Evolutionary conservation across 1,139 yeast species (phyloP), one percentile per base, ranked within the genome.

Genomic region (Suhomyces terraborum): DNA sequence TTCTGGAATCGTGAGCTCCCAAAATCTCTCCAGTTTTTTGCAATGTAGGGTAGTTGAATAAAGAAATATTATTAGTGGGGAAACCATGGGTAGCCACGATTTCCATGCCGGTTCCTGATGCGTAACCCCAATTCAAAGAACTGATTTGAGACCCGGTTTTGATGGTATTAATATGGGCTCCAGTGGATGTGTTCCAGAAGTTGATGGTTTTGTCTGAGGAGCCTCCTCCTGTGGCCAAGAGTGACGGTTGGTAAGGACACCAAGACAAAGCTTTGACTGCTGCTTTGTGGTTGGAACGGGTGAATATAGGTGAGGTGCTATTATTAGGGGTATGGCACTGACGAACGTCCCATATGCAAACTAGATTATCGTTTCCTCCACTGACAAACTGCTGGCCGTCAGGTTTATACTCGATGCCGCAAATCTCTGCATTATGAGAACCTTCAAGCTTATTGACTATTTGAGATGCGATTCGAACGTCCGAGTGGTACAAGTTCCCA

Each of bases 191-290:
- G 63, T 93, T 93, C 98, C 98, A 94, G 65, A 94, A 89, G 64
- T 93, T 91, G 45, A 94, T 88, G 40, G 84, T 79, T 58, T 83
- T 85, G 65, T 94, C 98, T 23, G 88, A 80, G 9, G 95, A 84
- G 16, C 98, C 98, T 38, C 98, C 98, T 8, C 98, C 99, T 3
- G 97, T 86, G 8, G 98, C 97, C 40, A 94, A 71, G 40, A 93
- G 65, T 49, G 87, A 85, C 24, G 73, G 68, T 53, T 88, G 94
- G 63, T 84, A 84, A 0, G 98, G 98, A 58, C 96, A 88, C 96
- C 97, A 94, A 12, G 94, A 82, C 41, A 94, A 66, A 1, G 98
- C 98, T 64, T 94, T 94, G 12, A 93, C 96, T 0, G 98, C 98
- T 0, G 98, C 97, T 31, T 79, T 83, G 63, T 93, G 98, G 45